Base-by-base conservation (phyloP, 768 basidiomycete species). In the Tricholoma sp. region DNA sequence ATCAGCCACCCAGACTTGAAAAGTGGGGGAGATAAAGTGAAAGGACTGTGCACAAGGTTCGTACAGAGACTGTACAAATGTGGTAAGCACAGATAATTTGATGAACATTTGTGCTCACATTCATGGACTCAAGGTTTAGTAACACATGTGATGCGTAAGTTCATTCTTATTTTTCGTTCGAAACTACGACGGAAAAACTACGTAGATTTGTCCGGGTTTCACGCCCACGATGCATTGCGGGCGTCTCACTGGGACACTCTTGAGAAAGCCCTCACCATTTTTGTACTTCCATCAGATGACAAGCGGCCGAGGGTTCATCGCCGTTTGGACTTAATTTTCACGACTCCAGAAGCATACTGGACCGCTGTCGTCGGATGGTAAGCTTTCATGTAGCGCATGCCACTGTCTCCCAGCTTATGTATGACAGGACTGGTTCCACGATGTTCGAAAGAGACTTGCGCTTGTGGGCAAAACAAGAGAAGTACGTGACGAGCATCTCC, bases 361-460 rank as follows among this genome's bases (percentile, higher is more conserved):
- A 88, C 89, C 1, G 91, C 92, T 0, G 83, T 97, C 1, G 79
- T 93, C 24, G 94, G 95, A 53, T 98, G 94, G 94, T 88, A 52
- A 61, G 74, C 18, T 10, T n/a, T 37, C 8, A 10, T n/a, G 9
- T 58, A 16, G 32, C 3, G 4, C 19, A 31, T 50, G 6, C n/a
- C 21, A n/a, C 7, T 3, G 22, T 18, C 22, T 14, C 50, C 16
- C 21, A 10, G 11, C 35, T 50, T 2, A 47, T 58, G 19, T 14
- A 4, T 3, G 24, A 19, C 58, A 91, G 89, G 89, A 88, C 87
- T 5, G 94, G 94, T 0, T 94, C 89, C 4, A 91, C 82, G 59
- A 88, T 92, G 84, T 96, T 97, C 67, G 83, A 96, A 69, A 76
- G 92, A 24, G 94, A 96, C 70, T 69, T 97, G 51, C 79, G 90